Percentiles rank a stretch among this genome's conserved stretches.
Conservation (phyloP, 345 rosid genomes). For the Eucalyptus decipiens region DNA sequence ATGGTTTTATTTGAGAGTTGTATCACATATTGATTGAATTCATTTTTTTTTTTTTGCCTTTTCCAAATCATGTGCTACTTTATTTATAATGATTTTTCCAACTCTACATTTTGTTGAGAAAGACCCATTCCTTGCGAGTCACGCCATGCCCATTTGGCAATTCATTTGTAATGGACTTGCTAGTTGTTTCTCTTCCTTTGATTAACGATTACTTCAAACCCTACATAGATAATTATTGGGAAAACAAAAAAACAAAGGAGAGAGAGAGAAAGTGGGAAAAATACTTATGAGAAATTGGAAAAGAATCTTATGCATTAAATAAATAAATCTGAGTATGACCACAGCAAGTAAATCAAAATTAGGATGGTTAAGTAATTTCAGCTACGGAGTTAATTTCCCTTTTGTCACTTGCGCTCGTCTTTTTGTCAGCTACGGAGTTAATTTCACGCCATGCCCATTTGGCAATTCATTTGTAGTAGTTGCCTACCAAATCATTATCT, state of each 20-base stretch:
- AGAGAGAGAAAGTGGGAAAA: not conserved
- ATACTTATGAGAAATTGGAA: not conserved
- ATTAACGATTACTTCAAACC: not conserved
- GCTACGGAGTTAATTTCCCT: not conserved
- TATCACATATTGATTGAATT: not conserved
- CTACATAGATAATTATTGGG: not conserved
- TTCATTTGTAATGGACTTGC: not conserved
- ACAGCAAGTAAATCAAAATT: not conserved
- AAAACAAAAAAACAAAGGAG: not conserved
- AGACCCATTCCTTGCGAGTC: not conserved
- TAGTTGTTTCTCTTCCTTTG: not conserved
- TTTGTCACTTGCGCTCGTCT: not conserved
- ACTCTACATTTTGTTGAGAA: not conserved
- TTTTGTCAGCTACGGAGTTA: not conserved
- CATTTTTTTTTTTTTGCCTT: not conserved
- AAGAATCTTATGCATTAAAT: not conserved
- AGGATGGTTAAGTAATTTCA: not conserved
- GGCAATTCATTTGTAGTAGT: no score
- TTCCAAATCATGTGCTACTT: not conserved
- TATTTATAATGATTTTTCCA: not conserved
- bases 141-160: not conserved
- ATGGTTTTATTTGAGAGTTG: not conserved
- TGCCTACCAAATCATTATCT: no score
- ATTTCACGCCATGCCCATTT: no score
- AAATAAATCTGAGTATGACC: not conserved